Percentiles rank a stretch among this genome's conserved stretches.
Evolutionary conservation across 768 basidiomycete genomes (phyloP).

Genomic region (Russula lepida): DNA sequence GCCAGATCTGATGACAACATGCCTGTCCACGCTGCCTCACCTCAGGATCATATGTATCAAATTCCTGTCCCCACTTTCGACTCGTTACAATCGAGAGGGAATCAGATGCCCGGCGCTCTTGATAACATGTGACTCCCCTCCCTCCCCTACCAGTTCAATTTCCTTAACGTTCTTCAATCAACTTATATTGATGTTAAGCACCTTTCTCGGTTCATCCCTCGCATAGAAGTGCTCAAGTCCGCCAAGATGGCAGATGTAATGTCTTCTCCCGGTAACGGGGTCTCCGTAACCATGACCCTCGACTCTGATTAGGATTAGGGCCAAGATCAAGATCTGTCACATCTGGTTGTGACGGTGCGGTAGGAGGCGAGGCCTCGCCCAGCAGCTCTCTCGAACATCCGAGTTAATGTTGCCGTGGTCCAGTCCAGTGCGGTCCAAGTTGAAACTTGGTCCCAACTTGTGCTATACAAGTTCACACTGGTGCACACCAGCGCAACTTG

Average conservation of each 20-base stretch:
- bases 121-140: neutral
- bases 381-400: neutral
- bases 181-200: neutral
- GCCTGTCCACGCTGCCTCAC: neutral
- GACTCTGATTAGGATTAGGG: neutral
- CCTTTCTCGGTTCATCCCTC: neutral
- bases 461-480: no score
- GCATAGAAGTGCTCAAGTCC: neutral
- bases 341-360: no score
- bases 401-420: no score
- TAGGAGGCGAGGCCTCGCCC: neutral
- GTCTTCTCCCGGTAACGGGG: neutral
- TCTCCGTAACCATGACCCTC: neutral
- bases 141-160: neutral
- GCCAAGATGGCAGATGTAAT: neutral
- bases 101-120: neutral
- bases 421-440: no score
- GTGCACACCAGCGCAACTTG: no score
- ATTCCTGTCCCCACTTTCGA: neutral
- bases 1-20: neutral
- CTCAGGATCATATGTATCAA: neutral
- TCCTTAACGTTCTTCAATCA: slow-evolving; percentile 1
- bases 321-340: no score
- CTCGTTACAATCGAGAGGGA: neutral
- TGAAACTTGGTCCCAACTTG: no score